phyloP scores from a whole-genome alignment of 352 stramenopile genomes.

The Phytophthora citrophthora region DNA sequence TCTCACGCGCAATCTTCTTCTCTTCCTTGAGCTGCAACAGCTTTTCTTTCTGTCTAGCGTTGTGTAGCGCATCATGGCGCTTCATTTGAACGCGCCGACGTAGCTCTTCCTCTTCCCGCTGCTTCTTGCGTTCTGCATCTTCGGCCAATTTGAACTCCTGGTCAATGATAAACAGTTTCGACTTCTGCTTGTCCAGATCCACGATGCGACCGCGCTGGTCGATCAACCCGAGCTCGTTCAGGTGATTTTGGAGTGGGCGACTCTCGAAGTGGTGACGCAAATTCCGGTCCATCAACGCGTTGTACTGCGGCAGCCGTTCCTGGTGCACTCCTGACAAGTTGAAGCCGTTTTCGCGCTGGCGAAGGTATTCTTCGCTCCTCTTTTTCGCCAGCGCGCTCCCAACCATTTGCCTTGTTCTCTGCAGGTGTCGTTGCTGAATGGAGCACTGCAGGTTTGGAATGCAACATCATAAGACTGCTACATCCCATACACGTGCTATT shows the following conservation, averaged over 20 bases:
- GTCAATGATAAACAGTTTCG: conserved; percentile 92
- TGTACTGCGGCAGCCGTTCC: conserved; percentile 83
- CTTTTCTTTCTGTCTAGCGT: conserved; percentile 82
- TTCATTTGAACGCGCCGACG: conserved; percentile 89
- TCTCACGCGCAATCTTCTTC: conserved; percentile 86
- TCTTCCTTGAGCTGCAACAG: conserved; percentile 90
- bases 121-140: conserved; percentile 67
- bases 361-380: conserved; percentile 51
- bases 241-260: conserved; percentile 70
- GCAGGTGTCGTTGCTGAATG: conserved; percentile 16
- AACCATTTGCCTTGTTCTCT: conserved; percentile 18
- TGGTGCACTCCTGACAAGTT: conserved; percentile 66
- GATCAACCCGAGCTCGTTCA: conserved; percentile 86
- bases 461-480: conserved; percentile 22
- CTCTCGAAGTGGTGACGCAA: conserved; percentile 92
- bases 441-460: background rate
- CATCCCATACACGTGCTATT: conserved; percentile 25
- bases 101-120: conserved; percentile 89
- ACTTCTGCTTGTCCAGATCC: conserved; percentile 89
- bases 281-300: conserved; percentile 89
- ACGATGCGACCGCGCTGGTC: conserved; percentile 90
- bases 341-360: conserved; percentile 66
- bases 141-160: conserved; percentile 92
- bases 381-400: conserved; percentile 33
- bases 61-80: conserved; percentile 83